Conservation (phyloP, 129 eudicot species). For the Glebionis coronaria region DNA sequence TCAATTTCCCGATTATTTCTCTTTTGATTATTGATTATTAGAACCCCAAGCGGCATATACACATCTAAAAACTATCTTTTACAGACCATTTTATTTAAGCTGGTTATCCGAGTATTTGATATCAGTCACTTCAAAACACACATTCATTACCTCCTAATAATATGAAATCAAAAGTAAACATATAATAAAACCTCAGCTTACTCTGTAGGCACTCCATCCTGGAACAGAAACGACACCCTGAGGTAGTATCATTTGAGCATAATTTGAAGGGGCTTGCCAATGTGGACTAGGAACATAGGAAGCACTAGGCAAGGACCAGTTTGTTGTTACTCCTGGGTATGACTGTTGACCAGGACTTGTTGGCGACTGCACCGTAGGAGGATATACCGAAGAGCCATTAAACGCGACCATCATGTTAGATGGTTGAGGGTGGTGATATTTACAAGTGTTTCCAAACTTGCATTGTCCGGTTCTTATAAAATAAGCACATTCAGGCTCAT, state of each 20-base stretch:
- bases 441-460: constrained; percentile 94
- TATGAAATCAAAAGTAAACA: not conserved
- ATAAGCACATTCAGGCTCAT: constrained; percentile 84
- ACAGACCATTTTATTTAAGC: not conserved
- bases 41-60: not conserved
- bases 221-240: constrained; percentile 81
- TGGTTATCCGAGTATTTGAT: not conserved
- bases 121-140: constrained; percentile 12
- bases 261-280: constrained; percentile 83
- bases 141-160: not conserved
- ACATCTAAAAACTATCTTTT: not conserved
- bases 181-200: constrained; percentile 34
- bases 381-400: constrained; percentile 85
- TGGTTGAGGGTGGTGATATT: constrained; percentile 96
- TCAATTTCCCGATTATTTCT: not conserved
- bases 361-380: constrained; percentile 73
- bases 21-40: not conserved
- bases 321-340: constrained; percentile 51
- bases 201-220: constrained; percentile 86
- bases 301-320: constrained; percentile 64
- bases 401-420: constrained; percentile 71
- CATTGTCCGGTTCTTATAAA: constrained; percentile 94
- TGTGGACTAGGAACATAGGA: constrained; percentile 69
- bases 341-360: constrained; percentile 78
- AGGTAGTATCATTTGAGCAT: constrained; percentile 67